Conservation (phyloP, 257 asterid species). For the Plectranthus barbatus region DNA sequence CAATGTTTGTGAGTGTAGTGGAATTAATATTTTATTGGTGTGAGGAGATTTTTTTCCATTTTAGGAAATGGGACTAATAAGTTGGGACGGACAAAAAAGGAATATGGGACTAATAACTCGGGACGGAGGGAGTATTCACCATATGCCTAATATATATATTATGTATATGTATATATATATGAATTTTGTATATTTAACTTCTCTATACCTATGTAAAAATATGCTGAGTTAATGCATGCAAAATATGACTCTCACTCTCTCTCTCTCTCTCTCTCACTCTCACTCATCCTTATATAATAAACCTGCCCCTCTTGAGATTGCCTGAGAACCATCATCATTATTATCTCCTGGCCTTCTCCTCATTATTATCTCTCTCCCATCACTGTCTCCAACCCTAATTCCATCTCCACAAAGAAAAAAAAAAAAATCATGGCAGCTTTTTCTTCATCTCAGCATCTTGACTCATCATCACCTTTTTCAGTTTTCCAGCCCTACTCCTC, state of each 20-base stretch:
- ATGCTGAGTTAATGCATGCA: conserved; percentile 18
- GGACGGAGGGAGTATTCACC: no score
- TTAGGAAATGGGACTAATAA: no score
- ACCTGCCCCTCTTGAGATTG: conserved; percentile 30
- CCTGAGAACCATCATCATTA: conserved; percentile 27
- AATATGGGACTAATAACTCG: no score
- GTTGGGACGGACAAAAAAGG: no score
- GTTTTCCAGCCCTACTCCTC: neutral
- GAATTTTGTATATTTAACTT: no score
- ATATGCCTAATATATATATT: no score
- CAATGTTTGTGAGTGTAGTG: no score
- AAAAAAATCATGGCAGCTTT: conserved; percentile 40
- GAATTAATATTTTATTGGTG: no score
- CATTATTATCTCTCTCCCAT: conserved; percentile 38
- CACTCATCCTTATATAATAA: conserved; percentile 33
- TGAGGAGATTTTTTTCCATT: no score
- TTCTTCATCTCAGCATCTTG: conserved; percentile 27
- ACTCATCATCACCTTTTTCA: conserved; percentile 18
- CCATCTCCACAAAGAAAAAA: neutral
- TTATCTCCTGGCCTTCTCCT: neutral
- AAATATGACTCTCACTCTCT: conserved; percentile 14
- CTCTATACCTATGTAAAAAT: no score
- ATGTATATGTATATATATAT: no score
- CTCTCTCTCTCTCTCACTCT: neutral
- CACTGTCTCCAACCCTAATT: conserved; percentile 29